Percentiles rank a stretch among this genome's conserved stretches.
phyloP scores from a whole-genome alignment of 2,329 filamentous ascomycete genomes.

The Diaporthe caulivora region DNA sequence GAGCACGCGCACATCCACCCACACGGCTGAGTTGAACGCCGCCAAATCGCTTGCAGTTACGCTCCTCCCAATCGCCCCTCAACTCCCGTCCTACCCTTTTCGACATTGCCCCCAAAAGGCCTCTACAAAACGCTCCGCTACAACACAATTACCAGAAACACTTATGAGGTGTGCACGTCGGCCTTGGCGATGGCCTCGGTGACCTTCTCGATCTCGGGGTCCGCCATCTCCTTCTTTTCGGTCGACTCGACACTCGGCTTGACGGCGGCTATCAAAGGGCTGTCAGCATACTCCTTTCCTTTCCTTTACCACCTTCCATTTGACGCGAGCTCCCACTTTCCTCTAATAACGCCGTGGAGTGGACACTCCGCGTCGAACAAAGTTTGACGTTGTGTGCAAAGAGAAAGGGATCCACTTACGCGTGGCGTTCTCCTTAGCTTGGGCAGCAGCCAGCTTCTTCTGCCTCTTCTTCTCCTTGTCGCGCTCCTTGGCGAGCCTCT shows the following conservation, averaged over 20 bases:
- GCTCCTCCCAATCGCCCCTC: neutral
- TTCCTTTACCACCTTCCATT: neutral
- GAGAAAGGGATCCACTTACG: neutral
- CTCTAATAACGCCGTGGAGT: too few species aligned
- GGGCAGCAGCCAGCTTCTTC: conserved; percentile 52
- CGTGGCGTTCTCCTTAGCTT: conserved; percentile 25
- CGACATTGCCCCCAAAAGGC: neutral
- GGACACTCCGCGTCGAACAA: too few species aligned
- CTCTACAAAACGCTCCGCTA: neutral
- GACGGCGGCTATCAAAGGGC: neutral
- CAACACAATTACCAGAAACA: neutral
- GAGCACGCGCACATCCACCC: too few species aligned
- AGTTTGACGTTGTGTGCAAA: neutral
- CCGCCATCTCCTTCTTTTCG: conserved; percentile 44
- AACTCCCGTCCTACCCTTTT: neutral
- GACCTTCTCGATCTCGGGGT: conserved; percentile 44
- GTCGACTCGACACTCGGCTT: conserved; percentile 42
- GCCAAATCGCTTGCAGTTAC: neutral
- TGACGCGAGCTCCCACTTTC: too few species aligned
- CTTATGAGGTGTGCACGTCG: conserved; percentile 44
- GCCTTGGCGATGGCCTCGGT: conserved; percentile 45
- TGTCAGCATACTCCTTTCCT: neutral
- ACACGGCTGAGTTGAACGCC: conserved; percentile 21
- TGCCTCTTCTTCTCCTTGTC: conserved; percentile 63
- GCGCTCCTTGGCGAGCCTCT: conserved; percentile 63